Evolutionary conservation across 202 grass and related monocot species (phyloP).

Genomic region (Hordeum pubiflorum): DNA sequence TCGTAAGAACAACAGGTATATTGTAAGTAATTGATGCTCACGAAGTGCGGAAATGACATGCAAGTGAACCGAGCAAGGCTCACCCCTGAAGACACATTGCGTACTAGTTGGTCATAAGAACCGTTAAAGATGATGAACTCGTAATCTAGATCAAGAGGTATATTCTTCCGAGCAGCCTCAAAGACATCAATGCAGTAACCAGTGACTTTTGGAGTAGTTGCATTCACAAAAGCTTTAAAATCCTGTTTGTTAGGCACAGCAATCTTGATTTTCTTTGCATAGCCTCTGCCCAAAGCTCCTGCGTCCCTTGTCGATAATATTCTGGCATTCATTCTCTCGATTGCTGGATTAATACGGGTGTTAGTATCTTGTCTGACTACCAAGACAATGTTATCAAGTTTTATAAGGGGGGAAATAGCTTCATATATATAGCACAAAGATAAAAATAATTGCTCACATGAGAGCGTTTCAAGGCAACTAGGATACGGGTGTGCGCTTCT

Average conservation of each 20-base stretch:
- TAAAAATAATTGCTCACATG: not conserved
- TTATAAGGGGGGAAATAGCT: not conserved
- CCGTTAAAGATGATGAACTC: conserved; percentile 18
- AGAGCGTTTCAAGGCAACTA: not conserved
- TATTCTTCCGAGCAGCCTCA: conserved; percentile 25
- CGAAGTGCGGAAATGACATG: not conserved
- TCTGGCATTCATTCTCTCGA: not conserved
- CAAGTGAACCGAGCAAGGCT: not conserved
- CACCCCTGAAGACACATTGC: conserved; percentile 44
- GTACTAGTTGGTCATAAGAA: conserved; percentile 50
- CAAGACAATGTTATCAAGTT: not conserved
- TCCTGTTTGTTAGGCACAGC: not conserved
- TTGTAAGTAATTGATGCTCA: not conserved
- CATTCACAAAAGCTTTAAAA: conserved; percentile 43
- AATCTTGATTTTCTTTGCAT: not conserved
- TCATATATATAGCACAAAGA: not conserved
- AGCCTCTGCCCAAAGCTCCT: not conserved
- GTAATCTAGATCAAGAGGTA: conserved; percentile 37
- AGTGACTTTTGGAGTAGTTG: conserved; percentile 1
- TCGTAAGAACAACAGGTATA: not conserved
- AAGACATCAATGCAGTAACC: conserved; percentile 75
- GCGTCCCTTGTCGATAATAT: not conserved
- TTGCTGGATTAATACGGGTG: not conserved
- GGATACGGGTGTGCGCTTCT: not conserved
- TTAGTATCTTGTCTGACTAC: not conserved